phyloP scores from a whole-genome alignment of 441 rosid genomes.

The Erodium trifolium region DNA sequence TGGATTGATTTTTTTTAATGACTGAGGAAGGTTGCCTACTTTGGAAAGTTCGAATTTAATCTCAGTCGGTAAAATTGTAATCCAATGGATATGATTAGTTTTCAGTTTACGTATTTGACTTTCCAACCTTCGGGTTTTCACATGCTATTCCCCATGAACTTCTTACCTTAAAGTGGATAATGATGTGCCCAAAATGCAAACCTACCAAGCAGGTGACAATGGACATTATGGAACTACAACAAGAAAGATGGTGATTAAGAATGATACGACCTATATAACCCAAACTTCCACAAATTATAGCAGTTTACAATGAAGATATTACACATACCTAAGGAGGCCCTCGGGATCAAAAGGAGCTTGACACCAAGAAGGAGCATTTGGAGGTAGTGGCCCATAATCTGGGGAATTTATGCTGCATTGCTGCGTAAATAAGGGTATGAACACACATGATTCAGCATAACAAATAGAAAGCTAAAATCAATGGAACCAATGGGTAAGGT shows the following conservation, averaged over 20 bases:
- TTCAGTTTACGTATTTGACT: no score
- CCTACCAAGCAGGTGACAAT: constrained; percentile 62
- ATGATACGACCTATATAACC: neutral
- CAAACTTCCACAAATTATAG: neutral
- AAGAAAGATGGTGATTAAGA: constrained; percentile 13
- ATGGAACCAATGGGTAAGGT: neutral
- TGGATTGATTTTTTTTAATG: no score
- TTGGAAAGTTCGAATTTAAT: no score
- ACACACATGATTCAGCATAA: neutral
- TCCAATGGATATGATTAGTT: no score
- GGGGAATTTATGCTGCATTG: constrained; percentile 74
- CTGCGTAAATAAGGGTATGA: constrained; percentile 24
- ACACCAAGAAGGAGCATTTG: constrained; percentile 81
- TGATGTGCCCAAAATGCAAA: constrained; percentile 67
- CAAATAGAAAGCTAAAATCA: neutral
- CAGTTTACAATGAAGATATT: constrained; percentile 3
- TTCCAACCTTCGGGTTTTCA: no score
- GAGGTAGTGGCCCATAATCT: constrained; percentile 55
- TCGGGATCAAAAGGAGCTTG: constrained; percentile 92
- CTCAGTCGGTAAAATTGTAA: no score
- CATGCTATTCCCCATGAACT: no score
- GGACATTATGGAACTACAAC: constrained; percentile 71
- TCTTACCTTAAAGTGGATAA: constrained; percentile 65
- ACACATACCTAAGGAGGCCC: constrained; percentile 64
- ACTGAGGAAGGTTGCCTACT: no score